A percentile compares a stretch with the other conserved stretches of the same genome.
Evolutionary conservation across 345 rosid genomes (phyloP).

Genomic region (Gossypium bickii): DNA sequence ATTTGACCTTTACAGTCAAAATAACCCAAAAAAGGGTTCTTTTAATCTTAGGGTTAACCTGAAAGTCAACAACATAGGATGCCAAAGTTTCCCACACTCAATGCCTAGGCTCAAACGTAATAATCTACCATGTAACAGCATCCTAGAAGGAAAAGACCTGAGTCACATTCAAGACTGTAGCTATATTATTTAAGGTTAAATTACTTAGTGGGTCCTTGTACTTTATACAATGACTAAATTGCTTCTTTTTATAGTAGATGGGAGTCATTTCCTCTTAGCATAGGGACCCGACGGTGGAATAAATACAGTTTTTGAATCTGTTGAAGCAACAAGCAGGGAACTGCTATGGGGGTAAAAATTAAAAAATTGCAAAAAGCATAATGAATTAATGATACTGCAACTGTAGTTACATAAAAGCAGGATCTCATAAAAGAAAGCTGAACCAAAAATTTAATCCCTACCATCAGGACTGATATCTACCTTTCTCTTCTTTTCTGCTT

Average conservation of each 20-base stretch:
- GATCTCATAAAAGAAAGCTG: constrained; percentile 17
- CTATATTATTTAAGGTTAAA: too few species aligned
- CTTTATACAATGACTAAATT: too few species aligned
- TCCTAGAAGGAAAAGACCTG: too few species aligned
- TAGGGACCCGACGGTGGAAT: not conserved
- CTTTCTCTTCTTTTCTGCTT: constrained; percentile 22
- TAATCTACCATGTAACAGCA: not conserved
- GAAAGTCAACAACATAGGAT: constrained; percentile 11
- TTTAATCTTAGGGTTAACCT: not conserved
- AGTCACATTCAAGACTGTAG: not conserved
- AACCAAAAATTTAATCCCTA: constrained; percentile 11
- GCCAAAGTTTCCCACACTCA: not conserved
- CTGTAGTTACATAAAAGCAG: constrained; percentile 12
- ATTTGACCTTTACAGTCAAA: not conserved
- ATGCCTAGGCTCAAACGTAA: too few species aligned
- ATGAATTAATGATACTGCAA: constrained; percentile 5
- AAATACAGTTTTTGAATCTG: not conserved
- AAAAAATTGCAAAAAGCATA: not conserved
- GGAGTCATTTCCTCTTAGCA: too few species aligned
- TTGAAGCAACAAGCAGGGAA: not conserved
- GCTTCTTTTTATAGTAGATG: too few species aligned
- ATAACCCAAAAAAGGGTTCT: not conserved
- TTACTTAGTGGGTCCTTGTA: too few species aligned
- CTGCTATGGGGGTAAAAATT: not conserved
- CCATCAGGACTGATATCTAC: constrained; percentile 4